Base-by-base conservation (phyloP, 2,329 filamentous ascomycete species). In the Calonectria crousiana region DNA sequence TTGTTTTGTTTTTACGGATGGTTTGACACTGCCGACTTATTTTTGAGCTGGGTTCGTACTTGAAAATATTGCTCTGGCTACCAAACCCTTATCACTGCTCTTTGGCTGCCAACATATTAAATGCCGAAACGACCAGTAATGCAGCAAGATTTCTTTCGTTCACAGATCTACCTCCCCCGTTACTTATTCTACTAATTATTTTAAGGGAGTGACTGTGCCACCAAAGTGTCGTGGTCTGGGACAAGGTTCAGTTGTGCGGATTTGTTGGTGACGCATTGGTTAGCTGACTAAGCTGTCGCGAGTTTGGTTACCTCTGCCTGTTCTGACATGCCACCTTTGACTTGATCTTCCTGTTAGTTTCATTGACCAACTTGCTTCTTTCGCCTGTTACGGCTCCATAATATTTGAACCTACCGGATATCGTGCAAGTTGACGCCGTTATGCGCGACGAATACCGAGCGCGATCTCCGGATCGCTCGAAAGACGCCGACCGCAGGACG, bases 371-470 rank as follows among this genome's bases (percentile, higher is more conserved):
- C 26, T 44, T 13, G 5, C 32, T 71, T 66, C 60, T 20, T 62
- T 41, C n/a, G 38, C 20, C 28, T 30, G n/a, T 14, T 38, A 51
- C 60, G 16, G 23, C 56, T 18, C n/a, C 23, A 36, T 20, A 23
- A 18, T 11, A 13, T 38, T 32, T 28, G 30, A 30, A 8, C 34
- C 30, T 30, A 49, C 32, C 16, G 36, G 36, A 72, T 28, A 76
- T 73, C 67, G 72, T 78, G 76, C 71, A 74, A 79, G 79, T 60
- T 74, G 67, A 72, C 75, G 75, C 80, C 75, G 81, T 78, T 74
- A 89, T 90, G 88, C 84, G 85, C 81, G 86, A 89, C 79, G 84
- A 87, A 69, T 81, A 86, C 70, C 76, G 78, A 68, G 75, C 81
- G 71, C 81, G 79, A 78, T 81, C 82, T 69, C 78, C 82, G 74